Evolutionary conservation across 495 filamentous ascomycete species (phyloP).

Genomic region (Neurospora tetraspora): DNA sequence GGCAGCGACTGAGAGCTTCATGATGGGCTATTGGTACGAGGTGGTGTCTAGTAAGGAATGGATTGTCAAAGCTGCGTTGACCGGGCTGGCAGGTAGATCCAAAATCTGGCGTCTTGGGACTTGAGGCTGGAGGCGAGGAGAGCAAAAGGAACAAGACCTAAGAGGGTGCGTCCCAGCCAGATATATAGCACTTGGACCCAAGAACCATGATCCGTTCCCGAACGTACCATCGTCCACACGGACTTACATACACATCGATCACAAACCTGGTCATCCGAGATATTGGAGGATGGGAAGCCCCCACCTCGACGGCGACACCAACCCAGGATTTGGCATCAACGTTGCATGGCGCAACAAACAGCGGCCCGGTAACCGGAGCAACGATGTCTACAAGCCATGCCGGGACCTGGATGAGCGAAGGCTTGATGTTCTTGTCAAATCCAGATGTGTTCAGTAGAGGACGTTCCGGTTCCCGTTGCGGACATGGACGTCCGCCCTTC

Average conservation of each 20-base stretch:
- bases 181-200: neutral
- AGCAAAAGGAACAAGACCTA: neutral
- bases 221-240: neutral
- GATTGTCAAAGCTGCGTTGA: neutral
- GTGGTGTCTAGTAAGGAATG: neutral
- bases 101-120: neutral
- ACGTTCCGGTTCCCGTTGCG: neutral
- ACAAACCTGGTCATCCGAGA: neutral
- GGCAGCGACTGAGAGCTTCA: slow-evolving; percentile 29
- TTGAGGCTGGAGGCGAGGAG: neutral
- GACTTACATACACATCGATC: neutral
- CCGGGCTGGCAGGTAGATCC: neutral
- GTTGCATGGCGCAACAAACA: neutral
- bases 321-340: neutral
- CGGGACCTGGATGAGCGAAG: neutral
- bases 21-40: slow-evolving; percentile 6
- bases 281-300: neutral
- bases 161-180: neutral
- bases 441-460: neutral
- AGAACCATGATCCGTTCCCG: neutral
- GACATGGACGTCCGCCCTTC: neutral
- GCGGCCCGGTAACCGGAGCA: neutral
- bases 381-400: neutral
- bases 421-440: neutral
- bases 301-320: neutral